Evolutionary conservation across 805 yeast species (phyloP).

Genomic region (Cyberlindnera xylosilytica): DNA sequence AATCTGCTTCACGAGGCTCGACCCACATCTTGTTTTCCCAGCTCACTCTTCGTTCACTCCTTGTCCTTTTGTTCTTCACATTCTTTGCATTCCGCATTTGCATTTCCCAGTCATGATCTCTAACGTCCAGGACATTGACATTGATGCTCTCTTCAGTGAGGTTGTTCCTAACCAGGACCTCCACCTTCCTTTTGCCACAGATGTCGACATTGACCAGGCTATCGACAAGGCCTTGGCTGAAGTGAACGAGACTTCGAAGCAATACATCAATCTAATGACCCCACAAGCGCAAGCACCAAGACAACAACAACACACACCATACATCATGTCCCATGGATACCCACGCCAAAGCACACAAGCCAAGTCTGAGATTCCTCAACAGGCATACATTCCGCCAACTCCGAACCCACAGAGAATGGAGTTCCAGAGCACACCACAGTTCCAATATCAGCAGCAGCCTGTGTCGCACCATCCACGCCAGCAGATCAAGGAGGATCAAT

Average conservation of each 20-base stretch:
- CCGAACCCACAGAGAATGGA: not conserved
- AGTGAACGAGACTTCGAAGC: conserved; percentile 10
- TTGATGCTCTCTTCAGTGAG: conserved; percentile 10
- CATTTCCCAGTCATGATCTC: conserved; percentile 5
- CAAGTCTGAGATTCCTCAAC: not conserved
- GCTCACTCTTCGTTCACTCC: not conserved
- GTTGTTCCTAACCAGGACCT: not conserved
- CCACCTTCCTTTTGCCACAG: not conserved
- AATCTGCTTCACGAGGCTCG: no score
- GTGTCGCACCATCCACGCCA: not conserved
- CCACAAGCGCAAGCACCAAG: not conserved
- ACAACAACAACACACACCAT: not conserved
- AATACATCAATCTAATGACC: not conserved
- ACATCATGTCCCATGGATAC: not conserved
- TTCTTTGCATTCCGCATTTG: not conserved
- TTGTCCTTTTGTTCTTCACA: not conserved
- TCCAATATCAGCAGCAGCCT: not conserved
- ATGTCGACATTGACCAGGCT: conserved; percentile 14
- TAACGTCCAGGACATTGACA: conserved; percentile 12
- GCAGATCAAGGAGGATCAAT: not conserved
- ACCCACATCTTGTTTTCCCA: no score
- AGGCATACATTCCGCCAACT: not conserved
- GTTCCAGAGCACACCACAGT: not conserved
- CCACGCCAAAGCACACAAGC: no score
- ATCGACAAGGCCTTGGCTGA: conserved; percentile 15